Evolutionary conservation across 2,329 filamentous ascomycete genomes (phyloP), one percentile per base, ranked within the genome.

Genomic region (Madurella fahalii): DNA sequence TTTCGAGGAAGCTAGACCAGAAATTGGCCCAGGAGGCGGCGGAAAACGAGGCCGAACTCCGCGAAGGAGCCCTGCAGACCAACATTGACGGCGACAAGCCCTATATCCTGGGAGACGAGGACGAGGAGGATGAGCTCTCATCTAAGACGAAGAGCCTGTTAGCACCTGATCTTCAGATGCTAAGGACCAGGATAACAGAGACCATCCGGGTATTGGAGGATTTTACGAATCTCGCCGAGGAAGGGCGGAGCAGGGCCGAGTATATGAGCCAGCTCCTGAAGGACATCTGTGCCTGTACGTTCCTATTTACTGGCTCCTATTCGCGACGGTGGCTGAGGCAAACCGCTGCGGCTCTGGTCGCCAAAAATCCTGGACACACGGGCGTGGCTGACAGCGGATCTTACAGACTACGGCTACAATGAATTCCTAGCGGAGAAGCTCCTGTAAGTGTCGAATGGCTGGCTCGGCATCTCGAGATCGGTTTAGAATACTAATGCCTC

Each of bases 381-480:
- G 25, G 25, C n/a, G 4, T 12, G 39, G 12, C 47, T 58, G 45
- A 54, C 51, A 4, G 12, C n/a, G 9, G 13, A 17, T n/a, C 20
- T 39, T 9, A 30, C 48, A 62, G 58, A 99, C 78, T 99, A 99
- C 69, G 92, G 93, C 57, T 99, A 99, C 77, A 95, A 89, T 3
- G 84, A 87, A 39, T 97, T 87, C 74, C 81, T 99, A n/a, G 94
- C 92, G 4, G 90, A 96, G 73, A 99, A 97, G 78, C 84, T 99
- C 15, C 91, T 92, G 60, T 61, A 57, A 16, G 57, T 55, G 9
- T 42, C 30, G 1, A 12, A 30, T 17, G 25, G 25, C n/a, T 31
- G 18, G 40, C 13, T 5, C 13, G 30, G 25, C 30, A 4, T 12
- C 9, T 40, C 11, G 17, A 8, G 3, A 2, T 30, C 13, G 31